These are phyloP conservation scores for Quercus phellos DNA, from an alignment of 331 rosid species.

Conservation along the genomic window DNA sequence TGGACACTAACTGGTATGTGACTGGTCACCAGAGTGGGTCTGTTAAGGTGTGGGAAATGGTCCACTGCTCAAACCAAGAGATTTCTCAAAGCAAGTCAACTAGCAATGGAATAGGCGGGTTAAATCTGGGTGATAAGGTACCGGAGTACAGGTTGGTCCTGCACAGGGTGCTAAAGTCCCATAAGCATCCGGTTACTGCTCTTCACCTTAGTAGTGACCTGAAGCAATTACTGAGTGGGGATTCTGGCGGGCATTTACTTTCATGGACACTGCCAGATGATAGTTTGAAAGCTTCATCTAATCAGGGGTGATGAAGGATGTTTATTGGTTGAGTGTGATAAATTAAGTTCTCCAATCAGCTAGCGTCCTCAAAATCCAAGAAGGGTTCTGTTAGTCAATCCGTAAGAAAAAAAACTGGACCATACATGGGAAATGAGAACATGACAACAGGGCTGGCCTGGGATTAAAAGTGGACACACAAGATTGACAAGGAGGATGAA, in stretches of 20 bases:
- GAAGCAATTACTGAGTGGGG: slow-evolving; percentile 91
- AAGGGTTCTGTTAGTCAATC: slow-evolving; percentile 33
- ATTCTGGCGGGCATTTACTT: slow-evolving; percentile 74
- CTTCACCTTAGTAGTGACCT: slow-evolving; percentile 73
- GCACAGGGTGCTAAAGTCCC: slow-evolving; percentile 78
- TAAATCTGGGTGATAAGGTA: slow-evolving; percentile 48
- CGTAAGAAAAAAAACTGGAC: slow-evolving; percentile 21
- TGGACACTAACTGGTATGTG: slow-evolving; percentile 88
- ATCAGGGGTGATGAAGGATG: slow-evolving; percentile 55
- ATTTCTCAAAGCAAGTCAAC: slow-evolving; percentile 54
- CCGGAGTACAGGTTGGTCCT: slow-evolving; percentile 79
- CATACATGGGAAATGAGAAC: slow-evolving; percentile 20
- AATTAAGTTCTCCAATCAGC: slow-evolving; percentile 41
- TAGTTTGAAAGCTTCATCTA: slow-evolving; percentile 61
- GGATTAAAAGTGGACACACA: slow-evolving; percentile 27
- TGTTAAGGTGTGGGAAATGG: slow-evolving; percentile 96
- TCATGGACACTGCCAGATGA: slow-evolving; percentile 93
- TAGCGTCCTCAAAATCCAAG: slow-evolving; percentile 32
- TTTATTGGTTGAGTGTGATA: slow-evolving; percentile 25
- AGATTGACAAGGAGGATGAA: slow-evolving; percentile 29
- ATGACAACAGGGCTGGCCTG: slow-evolving; percentile 52
- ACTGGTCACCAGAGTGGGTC: slow-evolving; percentile 99
- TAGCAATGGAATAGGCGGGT: slow-evolving; percentile 37
- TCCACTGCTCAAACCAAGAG: slow-evolving; percentile 63
- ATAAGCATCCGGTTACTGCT: slow-evolving; percentile 87